These are phyloP conservation scores for Lagerstroemia speciosa DNA, from an alignment of 345 rosid species.

Conservation along the genomic window DNA sequence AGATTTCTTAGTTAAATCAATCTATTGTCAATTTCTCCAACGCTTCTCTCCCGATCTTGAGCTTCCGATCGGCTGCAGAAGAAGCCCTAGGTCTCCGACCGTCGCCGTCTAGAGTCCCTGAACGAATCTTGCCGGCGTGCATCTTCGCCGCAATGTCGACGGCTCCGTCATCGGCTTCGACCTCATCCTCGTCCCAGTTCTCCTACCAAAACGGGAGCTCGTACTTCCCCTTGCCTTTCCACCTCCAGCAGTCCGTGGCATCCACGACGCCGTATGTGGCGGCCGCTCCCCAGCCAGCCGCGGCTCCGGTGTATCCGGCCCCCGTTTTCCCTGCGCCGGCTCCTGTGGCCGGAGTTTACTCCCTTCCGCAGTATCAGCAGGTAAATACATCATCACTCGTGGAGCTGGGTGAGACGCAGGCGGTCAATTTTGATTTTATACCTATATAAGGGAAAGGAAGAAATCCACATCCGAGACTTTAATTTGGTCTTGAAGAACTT, in stretches of 20 bases:
- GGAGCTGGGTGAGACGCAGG: neutral
- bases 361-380: slow-evolving; percentile 83
- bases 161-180: slow-evolving; percentile 9
- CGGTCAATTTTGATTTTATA: too few species aligned
- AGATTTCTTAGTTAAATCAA: neutral
- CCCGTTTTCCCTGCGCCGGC: slow-evolving; percentile 27
- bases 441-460: neutral
- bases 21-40: neutral
- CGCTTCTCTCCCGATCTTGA: neutral
- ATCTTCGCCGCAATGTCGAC: slow-evolving; percentile 5
- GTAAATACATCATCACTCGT: slow-evolving; percentile 11
- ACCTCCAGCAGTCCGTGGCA: slow-evolving; percentile 18
- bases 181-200: slow-evolving; percentile 16
- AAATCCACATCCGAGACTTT: neutral
- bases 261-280: slow-evolving; percentile 10
- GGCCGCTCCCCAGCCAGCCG: slow-evolving; percentile 8
- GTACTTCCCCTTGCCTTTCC: slow-evolving; percentile 24
- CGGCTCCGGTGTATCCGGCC: slow-evolving; percentile 17
- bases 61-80: neutral
- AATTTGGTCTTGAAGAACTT: neutral
- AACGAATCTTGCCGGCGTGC: neutral
- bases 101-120: neutral
- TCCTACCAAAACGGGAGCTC: slow-evolving; percentile 18
- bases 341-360: slow-evolving; percentile 45
- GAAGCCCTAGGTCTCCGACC: slow-evolving; percentile 8